Conservation (phyloP, 441 rosid species). For the Oxalis stricta region DNA sequence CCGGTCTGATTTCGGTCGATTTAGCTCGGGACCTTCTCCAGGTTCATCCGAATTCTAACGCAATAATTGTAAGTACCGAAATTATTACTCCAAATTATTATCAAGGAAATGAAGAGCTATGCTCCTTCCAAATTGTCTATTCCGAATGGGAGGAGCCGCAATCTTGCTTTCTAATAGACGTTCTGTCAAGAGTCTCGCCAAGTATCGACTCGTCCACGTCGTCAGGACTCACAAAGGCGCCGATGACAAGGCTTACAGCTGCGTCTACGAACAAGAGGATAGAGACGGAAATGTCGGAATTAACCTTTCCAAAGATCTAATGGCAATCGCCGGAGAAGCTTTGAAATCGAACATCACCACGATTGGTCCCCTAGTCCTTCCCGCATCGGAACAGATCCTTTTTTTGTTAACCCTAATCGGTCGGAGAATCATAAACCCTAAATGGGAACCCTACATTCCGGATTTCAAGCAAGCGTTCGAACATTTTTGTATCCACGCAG, state of each 20-base stretch:
- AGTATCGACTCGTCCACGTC: conserved; percentile 65
- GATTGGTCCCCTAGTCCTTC: conserved; percentile 77
- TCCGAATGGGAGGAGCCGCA: conserved; percentile 88
- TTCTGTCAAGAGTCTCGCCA: conserved; percentile 51
- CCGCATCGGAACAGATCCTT: conserved; percentile 78
- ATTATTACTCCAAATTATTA: conserved; percentile 84
- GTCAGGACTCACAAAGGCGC: conserved; percentile 85
- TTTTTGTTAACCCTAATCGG: conserved; percentile 69
- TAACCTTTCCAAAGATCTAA: conserved; percentile 64
- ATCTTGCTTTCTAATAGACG: conserved; percentile 62
- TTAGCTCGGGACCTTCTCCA: conserved; percentile 77
- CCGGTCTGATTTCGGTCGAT: conserved; percentile 68
- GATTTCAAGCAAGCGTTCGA: conserved; percentile 92
- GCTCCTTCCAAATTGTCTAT: conserved; percentile 86
- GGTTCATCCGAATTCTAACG: conserved; percentile 72
- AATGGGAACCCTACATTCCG: conserved; percentile 86
- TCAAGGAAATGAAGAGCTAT: conserved; percentile 76
- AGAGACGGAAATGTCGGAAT: conserved; percentile 72
- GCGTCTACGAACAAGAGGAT: conserved; percentile 78
- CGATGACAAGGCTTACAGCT: conserved; percentile 64
- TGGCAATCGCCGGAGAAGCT: conserved; percentile 95
- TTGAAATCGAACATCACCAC: conserved; percentile 84
- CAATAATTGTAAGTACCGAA: conserved; percentile 76
- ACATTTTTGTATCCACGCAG: conserved; percentile 94
- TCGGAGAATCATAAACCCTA: conserved; percentile 65